phyloP scores from a whole-genome alignment of 148 eudicot genomes.

The Silene uniflora region DNA sequence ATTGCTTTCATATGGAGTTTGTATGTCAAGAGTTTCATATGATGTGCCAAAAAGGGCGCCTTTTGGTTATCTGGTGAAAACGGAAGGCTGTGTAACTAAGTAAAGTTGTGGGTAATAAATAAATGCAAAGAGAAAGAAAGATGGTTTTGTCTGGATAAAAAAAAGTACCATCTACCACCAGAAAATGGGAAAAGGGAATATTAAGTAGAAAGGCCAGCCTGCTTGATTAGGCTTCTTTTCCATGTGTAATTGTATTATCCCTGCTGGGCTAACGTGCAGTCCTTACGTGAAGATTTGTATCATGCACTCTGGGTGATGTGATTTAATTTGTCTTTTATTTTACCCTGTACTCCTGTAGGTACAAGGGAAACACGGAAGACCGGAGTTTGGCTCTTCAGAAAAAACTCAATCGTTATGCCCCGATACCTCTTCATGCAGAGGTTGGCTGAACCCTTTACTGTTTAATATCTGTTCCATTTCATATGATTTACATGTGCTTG shows the following conservation, averaged over 20 bases:
- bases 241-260: background rate
- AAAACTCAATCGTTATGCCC: conserved; percentile 76
- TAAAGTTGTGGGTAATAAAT: background rate
- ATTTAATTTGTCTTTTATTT: conserved; percentile 11
- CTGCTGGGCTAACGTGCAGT: background rate
- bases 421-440: conserved; percentile 67
- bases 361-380: conserved; percentile 52
- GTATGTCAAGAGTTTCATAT: background rate
- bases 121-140: background rate
- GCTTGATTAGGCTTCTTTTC: conserved; percentile 4
- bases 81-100: background rate
- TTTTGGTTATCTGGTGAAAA: background rate
- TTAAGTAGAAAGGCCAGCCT: background rate
- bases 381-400: conserved; percentile 61
- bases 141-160: background rate
- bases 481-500: background rate
- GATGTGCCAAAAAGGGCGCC: background rate
- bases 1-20: conserved; percentile 9
- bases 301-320: background rate
- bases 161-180: background rate
- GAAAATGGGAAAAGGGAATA: background rate
- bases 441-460: conserved; percentile 33
- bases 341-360: conserved; percentile 39
- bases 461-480: conserved; percentile 3
- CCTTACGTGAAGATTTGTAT: background rate